These are phyloP conservation scores for Scedosporium apiospermum DNA, from an alignment of 2,329 filamentous ascomycete genomes.

Conservation along the genomic window DNA sequence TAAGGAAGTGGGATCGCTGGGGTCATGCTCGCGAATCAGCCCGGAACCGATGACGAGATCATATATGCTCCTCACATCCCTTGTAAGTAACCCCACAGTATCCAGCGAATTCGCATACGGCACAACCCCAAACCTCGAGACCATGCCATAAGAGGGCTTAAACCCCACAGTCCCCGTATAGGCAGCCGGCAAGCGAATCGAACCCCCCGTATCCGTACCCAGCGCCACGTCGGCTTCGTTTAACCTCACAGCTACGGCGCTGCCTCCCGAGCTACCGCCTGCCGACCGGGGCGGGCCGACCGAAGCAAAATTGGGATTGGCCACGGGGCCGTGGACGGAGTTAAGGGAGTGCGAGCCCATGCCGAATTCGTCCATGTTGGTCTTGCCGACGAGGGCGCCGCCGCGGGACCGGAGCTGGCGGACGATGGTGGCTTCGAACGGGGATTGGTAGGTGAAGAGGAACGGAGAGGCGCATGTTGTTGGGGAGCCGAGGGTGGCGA, in stretches of 20 bases:
- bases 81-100: constrained; percentile 71
- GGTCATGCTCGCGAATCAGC: constrained; percentile 48
- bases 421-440: constrained; percentile 77
- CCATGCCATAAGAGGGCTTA: constrained; percentile 83
- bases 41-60: constrained; percentile 40
- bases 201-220: constrained; percentile 90
- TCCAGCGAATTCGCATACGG: constrained; percentile 90
- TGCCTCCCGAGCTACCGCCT: constrained; percentile 88
- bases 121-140: constrained; percentile 79
- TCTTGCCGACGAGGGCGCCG: constrained; percentile 63
- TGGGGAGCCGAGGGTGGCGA: constrained; percentile 51
- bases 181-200: constrained; percentile 76
- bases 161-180: constrained; percentile 79
- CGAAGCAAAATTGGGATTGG: constrained; percentile 30
- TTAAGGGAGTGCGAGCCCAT: constrained; percentile 82
- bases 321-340: constrained; percentile 59
- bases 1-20: constrained; percentile 66
- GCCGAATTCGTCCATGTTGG: constrained; percentile 92
- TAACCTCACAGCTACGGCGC: constrained; percentile 70
- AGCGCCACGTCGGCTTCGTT: constrained; percentile 54
- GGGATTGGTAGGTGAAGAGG: constrained; percentile 60
- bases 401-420: constrained; percentile 54
- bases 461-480: constrained; percentile 81
- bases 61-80: constrained; percentile 39
- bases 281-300: constrained; percentile 45